A percentile compares a stretch with the other conserved stretches of the same genome.
phyloP scores from a whole-genome alignment of 441 rosid species.

The Macaranga tanarius region DNA sequence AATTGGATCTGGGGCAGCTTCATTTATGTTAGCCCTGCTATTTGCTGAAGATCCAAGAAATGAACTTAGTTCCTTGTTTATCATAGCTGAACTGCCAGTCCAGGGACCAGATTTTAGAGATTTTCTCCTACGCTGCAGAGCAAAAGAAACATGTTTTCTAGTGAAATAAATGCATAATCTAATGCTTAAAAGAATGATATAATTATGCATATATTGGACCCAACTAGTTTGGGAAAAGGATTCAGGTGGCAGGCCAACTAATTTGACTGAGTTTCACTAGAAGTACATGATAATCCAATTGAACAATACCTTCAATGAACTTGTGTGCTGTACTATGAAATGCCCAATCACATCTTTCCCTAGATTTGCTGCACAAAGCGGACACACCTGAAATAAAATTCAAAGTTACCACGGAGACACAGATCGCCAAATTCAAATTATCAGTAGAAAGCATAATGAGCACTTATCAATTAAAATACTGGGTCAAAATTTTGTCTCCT shows the following conservation, averaged over 20 bases:
- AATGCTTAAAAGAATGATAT: not conserved
- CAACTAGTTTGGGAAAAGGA: no score
- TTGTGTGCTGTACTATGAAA: conserved; percentile 50
- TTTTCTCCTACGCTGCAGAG: conserved; percentile 49
- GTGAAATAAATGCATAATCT: conserved; percentile 19
- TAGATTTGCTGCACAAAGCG: conserved; percentile 60
- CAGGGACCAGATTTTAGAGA: conserved; percentile 34
- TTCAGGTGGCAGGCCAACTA: not conserved
- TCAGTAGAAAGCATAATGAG: not conserved
- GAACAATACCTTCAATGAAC: conserved; percentile 45
- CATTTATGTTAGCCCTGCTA: conserved; percentile 30
- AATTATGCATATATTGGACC: not conserved
- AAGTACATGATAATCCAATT: conserved; percentile 6
- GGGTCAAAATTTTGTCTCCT: not conserved
- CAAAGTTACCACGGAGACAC: not conserved
- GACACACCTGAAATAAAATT: conserved; percentile 53
- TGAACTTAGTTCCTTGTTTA: conserved; percentile 46
- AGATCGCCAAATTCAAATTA: conserved; percentile 3
- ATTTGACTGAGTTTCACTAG: conserved; percentile 2
- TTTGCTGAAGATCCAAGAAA: conserved; percentile 42
- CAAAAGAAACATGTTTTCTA: conserved; percentile 16
- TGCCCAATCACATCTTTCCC: conserved; percentile 55
- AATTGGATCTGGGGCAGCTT: conserved; percentile 38
- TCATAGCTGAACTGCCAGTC: conserved; percentile 39
- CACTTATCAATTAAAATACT: not conserved